Percentiles rank a stretch among this genome's conserved stretches.
phyloP scores from a whole-genome alignment of 495 filamentous ascomycete genomes.

The Penicillium nucicola region DNA sequence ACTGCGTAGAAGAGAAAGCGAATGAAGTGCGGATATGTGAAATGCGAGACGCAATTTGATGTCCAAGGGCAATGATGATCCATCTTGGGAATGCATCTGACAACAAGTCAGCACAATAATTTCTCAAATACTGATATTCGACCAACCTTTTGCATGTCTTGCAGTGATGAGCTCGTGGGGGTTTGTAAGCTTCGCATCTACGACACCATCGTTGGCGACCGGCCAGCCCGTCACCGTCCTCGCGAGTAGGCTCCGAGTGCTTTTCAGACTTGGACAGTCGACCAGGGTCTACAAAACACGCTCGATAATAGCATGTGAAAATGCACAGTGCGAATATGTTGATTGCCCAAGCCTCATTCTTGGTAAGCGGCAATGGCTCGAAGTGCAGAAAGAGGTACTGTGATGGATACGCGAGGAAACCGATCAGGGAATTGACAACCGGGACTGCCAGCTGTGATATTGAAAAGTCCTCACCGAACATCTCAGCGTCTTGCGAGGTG shows the following conservation, averaged over 20 bases:
- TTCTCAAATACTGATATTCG: not conserved
- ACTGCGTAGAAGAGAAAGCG: conserved; percentile 83
- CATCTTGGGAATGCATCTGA: conserved; percentile 90
- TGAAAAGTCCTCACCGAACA: conserved; percentile 24
- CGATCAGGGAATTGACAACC: conserved; percentile 62
- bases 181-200: conserved; percentile 80
- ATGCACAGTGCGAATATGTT: conserved; percentile 70
- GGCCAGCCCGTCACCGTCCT: conserved; percentile 24
- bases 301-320: conserved; percentile 74
- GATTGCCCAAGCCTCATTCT: conserved; percentile 61
- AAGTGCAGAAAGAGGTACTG: conserved; percentile 80
- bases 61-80: conserved; percentile 99
- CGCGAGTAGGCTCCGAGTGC: conserved; percentile 14
- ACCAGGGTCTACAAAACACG: conserved; percentile 78
- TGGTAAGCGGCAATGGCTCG: conserved; percentile 63
- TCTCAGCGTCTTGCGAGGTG: conserved; percentile 6
- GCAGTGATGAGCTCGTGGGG: conserved; percentile 90
- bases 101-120: not conserved
- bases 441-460: conserved; percentile 57
- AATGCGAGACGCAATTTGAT: conserved; percentile 84
- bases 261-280: conserved; percentile 34
- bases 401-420: conserved; percentile 78
- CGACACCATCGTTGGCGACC: conserved; percentile 69
- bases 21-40: conserved; percentile 84
- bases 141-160: conserved; percentile 69